Percentiles rank a stretch among this genome's conserved stretches.
These are phyloP conservation scores for Penicillium argentinense DNA, from an alignment of 495 filamentous ascomycete species.

Conservation along the genomic window DNA sequence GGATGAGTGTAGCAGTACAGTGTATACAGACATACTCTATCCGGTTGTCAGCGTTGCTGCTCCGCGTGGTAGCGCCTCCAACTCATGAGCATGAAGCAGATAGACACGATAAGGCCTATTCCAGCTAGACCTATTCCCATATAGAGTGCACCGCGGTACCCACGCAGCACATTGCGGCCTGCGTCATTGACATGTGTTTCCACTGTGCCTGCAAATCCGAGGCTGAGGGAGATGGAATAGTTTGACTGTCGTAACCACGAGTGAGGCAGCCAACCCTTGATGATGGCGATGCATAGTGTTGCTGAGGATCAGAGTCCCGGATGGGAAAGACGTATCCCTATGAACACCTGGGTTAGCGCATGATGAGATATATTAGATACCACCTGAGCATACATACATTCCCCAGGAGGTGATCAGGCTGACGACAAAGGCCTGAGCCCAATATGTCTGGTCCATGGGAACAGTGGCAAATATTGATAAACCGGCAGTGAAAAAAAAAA, in stretches of 20 bases:
- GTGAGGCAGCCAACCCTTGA: conserved; percentile 60
- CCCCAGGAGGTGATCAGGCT: conserved; percentile 58
- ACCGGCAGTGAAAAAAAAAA: conserved; percentile 47
- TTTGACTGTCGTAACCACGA: conserved; percentile 62
- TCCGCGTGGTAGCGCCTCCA: no score
- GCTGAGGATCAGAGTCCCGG: conserved; percentile 58
- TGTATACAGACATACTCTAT: no score
- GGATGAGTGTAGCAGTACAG: no score
- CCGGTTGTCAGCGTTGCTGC: no score
- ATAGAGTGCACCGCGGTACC: conserved; percentile 59
- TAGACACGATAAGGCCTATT: neutral
- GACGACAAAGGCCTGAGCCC: conserved; percentile 58
- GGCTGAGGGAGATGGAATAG: conserved; percentile 58
- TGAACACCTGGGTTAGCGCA: neutral
- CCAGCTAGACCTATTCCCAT: conserved; percentile 47
- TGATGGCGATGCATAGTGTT: conserved; percentile 56
- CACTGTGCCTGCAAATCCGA: conserved; percentile 63
- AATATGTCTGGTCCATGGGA: conserved; percentile 55
- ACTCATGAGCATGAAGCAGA: no score
- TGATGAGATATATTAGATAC: conserved; percentile 1
- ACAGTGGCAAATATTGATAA: conserved; percentile 45
- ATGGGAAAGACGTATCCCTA: conserved; percentile 59
- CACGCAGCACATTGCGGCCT: conserved; percentile 44
- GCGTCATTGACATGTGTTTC: conserved; percentile 49
- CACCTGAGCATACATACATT: conserved; percentile 33